phyloP scores from a whole-genome alignment of 192 early-diverging fungal genomes.

The Diversispora eburnea region DNA sequence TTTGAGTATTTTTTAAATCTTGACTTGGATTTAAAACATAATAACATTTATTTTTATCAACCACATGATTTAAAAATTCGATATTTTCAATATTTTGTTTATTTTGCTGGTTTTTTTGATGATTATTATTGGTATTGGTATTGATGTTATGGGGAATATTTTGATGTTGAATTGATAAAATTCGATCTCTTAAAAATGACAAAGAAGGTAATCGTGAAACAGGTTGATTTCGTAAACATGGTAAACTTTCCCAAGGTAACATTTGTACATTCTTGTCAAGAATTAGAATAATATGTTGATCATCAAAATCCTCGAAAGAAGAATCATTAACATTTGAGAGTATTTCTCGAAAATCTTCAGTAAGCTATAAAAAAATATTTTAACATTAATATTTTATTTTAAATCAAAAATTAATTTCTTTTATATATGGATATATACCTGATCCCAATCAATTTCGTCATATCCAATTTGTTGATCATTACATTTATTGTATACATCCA shows the following conservation, averaged over 20 bases:
- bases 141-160: not conserved
- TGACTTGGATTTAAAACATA: slow-evolving; percentile 92
- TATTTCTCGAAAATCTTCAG: slow-evolving; percentile 30
- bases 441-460: slow-evolving; percentile 48
- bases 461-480: slow-evolving; percentile 52
- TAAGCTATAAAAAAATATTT: slow-evolving; percentile 29
- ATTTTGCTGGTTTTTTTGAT: slow-evolving; percentile 1
- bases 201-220: slow-evolving; percentile 81
- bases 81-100: not conserved
- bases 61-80: slow-evolving; percentile 40
- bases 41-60: slow-evolving; percentile 51
- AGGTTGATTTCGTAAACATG: slow-evolving; percentile 61
- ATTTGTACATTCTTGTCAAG: slow-evolving; percentile 80
- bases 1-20: slow-evolving; percentile 80
- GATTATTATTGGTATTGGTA: not conserved
- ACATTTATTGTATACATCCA: slow-evolving; percentile 57
- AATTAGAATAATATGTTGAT: slow-evolving; percentile 73
- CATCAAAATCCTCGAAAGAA: slow-evolving; percentile 21
- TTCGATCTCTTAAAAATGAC: slow-evolving; percentile 63
- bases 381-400: not conserved
- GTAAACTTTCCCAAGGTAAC: slow-evolving; percentile 89
- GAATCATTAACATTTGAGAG: slow-evolving; percentile 26
- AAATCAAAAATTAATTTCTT: too few species aligned
- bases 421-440: slow-evolving; percentile 33
- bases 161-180: slow-evolving; percentile 39